A percentile compares a stretch with the other conserved stretches of the same genome.
Evolutionary conservation across 2,329 filamentous ascomycete species (phyloP).

Genomic region (Atkinsonella hypoxylon): DNA sequence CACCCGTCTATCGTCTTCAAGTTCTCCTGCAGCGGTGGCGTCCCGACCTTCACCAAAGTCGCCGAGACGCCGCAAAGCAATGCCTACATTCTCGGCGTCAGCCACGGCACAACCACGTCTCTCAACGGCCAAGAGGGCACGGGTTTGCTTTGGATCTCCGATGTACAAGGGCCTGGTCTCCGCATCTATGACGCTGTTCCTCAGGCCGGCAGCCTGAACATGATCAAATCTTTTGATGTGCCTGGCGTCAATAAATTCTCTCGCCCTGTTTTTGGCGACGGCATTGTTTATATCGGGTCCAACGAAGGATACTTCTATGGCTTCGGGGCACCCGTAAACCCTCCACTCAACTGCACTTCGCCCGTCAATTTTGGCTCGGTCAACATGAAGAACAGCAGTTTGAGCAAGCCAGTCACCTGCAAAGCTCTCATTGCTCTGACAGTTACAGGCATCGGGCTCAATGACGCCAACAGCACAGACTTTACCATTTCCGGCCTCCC

Average conservation of each 20-base stretch:
- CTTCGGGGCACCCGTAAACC: slow-evolving; percentile 42
- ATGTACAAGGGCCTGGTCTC: slow-evolving; percentile 40
- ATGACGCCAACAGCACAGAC: slow-evolving; percentile 23
- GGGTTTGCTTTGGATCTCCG: slow-evolving; percentile 43
- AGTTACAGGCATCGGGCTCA: slow-evolving; percentile 25
- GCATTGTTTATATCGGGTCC: slow-evolving; percentile 41
- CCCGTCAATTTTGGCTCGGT: slow-evolving; percentile 34
- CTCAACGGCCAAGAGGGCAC: slow-evolving; percentile 40
- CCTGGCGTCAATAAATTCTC: slow-evolving; percentile 43
- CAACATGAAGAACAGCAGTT: slow-evolving; percentile 25
- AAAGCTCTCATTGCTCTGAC: slow-evolving; percentile 31
- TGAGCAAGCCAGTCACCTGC: slow-evolving; percentile 29
- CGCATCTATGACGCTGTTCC: slow-evolving; percentile 42
- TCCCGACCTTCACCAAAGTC: slow-evolving; percentile 41
- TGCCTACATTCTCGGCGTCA: slow-evolving; percentile 41
- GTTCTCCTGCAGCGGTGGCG: slow-evolving; percentile 39
- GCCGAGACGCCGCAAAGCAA: slow-evolving; percentile 36
- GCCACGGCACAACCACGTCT: slow-evolving; percentile 44
- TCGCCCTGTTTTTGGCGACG: slow-evolving; percentile 45
- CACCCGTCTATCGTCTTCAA: slow-evolving; percentile 45
- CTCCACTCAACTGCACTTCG: slow-evolving; percentile 40
- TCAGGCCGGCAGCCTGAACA: slow-evolving; percentile 29
- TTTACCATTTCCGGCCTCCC: slow-evolving; percentile 25
- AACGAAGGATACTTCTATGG: slow-evolving; percentile 39
- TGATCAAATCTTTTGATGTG: slow-evolving; percentile 39